A percentile compares a stretch with the other conserved stretches of the same genome.
phyloP scores from a whole-genome alignment of 2,329 filamentous ascomycete species.

The Aspergillus melleus region DNA sequence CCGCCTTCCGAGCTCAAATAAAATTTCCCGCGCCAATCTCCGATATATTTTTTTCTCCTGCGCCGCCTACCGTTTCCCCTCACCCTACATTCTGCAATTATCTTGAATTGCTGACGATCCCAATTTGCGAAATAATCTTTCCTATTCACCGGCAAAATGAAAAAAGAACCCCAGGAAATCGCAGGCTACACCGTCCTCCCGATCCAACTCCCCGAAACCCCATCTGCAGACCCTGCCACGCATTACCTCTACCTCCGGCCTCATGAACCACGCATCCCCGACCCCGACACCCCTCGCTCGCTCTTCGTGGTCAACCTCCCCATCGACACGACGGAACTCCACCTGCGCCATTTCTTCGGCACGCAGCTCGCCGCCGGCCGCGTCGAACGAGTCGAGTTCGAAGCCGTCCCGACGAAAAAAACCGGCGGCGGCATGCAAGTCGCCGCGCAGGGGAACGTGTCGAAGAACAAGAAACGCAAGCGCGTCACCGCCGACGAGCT shows the following conservation, averaged over 20 bases:
- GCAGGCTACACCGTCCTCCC: conserved; percentile 69
- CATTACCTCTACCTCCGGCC: conserved; percentile 87
- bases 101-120: neutral
- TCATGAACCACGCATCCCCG: conserved; percentile 77
- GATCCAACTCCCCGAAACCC: conserved; percentile 63
- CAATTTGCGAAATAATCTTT: neutral
- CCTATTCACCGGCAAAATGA: conserved; percentile 33
- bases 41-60: neutral
- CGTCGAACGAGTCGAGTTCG: conserved; percentile 77
- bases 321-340: conserved; percentile 74
- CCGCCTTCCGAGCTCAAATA: conserved; percentile 17
- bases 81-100: neutral
- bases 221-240: conserved; percentile 61
- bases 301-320: conserved; percentile 92
- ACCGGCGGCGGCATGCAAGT: conserved; percentile 15
- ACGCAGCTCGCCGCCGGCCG: conserved; percentile 72
- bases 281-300: conserved; percentile 71
- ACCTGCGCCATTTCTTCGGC: conserved; percentile 74
- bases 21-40: conserved; percentile 19
- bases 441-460: conserved; percentile 24
- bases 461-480: conserved; percentile 57
- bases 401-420: conserved; percentile 49
- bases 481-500: conserved; percentile 50
- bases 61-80: neutral
- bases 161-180: conserved; percentile 42